Base-by-base conservation (phyloP, 108 stramenopile genomes). In the Pseudonitzschia pungens region DNA sequence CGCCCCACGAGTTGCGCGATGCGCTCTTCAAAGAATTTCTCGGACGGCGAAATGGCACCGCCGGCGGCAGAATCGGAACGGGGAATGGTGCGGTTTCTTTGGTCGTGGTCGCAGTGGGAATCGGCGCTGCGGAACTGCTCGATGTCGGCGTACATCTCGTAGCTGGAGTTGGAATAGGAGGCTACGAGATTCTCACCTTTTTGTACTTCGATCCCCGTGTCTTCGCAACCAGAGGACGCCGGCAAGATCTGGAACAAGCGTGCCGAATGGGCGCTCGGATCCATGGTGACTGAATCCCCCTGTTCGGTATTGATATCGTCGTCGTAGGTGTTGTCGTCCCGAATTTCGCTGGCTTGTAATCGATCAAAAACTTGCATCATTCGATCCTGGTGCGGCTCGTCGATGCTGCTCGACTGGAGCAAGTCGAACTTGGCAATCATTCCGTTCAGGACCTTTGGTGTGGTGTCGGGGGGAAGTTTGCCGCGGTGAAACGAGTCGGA, bases 361-460 rank as follows among this genome's bases (percentile, higher is more conserved):
- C 9, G 9, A 26, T 55, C 54, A 55, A 55, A 55, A 5, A 0
- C 26, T 5, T 22, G 24, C 54, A 55, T 55, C 54, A 55, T 55
- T 26, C 26, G 21, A 20, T 55, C 54, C 54, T 55, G 54, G 21
- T 55, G 54, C 16, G 54, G 54, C 54, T 55, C 54, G 4, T 55
- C 54, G 54, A 55, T 55, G 54, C 54, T 55, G 36, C 33, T 40
- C 3, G 32, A 20, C 29, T 62, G 32, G n/a, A 62, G 29, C n/a
- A 41, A n/a, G 31, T 62, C 60, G 29, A 62, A 62, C 36, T 62
- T 62, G n/a, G 26, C 60, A 3, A 62, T 62, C 60, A 62, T 62
- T 40, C 31, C 18, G 16, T 62, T 62, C 32, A 62, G 20, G 12
- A 28, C 33, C 32, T 40, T 33, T 2, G 60, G 60, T 33, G 60